Conservation (phyloP, 257 asterid species). For the Leptodermis oblonga region DNA sequence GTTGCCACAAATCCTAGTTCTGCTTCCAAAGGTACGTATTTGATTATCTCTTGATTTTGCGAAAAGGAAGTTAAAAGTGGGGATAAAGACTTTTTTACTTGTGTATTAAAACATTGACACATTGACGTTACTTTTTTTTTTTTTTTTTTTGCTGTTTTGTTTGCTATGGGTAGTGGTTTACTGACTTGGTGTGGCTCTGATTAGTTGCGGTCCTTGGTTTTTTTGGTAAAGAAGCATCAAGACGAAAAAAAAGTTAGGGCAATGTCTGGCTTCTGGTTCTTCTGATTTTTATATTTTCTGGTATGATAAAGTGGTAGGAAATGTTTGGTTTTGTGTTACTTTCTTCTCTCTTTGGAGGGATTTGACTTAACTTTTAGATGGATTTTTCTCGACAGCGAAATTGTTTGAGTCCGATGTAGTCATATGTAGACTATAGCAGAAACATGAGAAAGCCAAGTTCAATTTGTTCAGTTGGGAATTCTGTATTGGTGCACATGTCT, state of each 20-base stretch:
- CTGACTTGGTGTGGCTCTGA: background rate
- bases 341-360: background rate
- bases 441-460: background rate
- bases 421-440: background rate
- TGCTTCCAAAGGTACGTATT: constrained; percentile 4
- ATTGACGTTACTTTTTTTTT: background rate
- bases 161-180: background rate
- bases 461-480: background rate
- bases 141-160: background rate
- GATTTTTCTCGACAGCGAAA: background rate
- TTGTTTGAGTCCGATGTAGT: background rate
- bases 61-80: background rate
- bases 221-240: background rate
- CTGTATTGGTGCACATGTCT: background rate
- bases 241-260: background rate
- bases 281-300: background rate
- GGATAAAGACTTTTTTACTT: background rate
- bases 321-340: background rate
- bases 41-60: background rate
- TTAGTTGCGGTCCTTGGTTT: background rate
- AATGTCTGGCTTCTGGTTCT: background rate
- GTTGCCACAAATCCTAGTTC: constrained; percentile 5
- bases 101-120: background rate
- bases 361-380: background rate
- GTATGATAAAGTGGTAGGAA: background rate